These are phyloP conservation scores for Tulasnella sp. DNA, from an alignment of 768 basidiomycete genomes.

Conservation along the genomic window DNA sequence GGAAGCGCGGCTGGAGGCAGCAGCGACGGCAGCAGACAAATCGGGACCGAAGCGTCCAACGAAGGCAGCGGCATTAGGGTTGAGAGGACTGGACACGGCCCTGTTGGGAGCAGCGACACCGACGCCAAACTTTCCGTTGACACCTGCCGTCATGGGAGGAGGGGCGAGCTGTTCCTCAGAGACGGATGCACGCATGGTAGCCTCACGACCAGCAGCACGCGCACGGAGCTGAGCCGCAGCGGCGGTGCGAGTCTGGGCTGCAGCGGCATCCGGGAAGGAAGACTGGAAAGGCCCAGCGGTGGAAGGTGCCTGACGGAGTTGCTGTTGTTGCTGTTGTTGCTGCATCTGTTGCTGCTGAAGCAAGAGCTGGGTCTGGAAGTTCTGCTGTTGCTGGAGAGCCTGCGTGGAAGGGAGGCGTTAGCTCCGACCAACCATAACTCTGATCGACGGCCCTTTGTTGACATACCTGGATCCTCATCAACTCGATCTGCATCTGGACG, in stretches of 20 bases:
- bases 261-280: constrained; percentile 39
- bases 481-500: constrained; percentile 73
- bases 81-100: constrained; percentile 21
- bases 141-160: constrained; percentile 69
- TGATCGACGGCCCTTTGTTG: background rate
- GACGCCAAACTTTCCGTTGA: constrained; percentile 60
- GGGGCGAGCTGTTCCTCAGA: constrained; percentile 33
- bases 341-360: constrained; percentile 12
- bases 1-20: constrained; percentile 23
- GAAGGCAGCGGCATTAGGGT: constrained; percentile 32
- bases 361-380: constrained; percentile 20
- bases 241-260: constrained; percentile 8
- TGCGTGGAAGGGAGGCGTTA: constrained; percentile 46
- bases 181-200: constrained; percentile 47
- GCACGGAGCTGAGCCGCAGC: constrained; percentile 37
- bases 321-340: constrained; percentile 18
- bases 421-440: constrained; percentile 24
- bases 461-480: constrained; percentile 63
- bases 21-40: constrained; percentile 18
- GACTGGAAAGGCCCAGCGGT: constrained; percentile 60
- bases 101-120: background rate
- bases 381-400: constrained; percentile 45
- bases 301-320: constrained; percentile 44
- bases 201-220: constrained; percentile 55
- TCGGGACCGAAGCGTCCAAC: constrained; percentile 29